Base-by-base conservation (phyloP, 2,329 filamentous ascomycete species). In the Fusarium caatingaense region DNA sequence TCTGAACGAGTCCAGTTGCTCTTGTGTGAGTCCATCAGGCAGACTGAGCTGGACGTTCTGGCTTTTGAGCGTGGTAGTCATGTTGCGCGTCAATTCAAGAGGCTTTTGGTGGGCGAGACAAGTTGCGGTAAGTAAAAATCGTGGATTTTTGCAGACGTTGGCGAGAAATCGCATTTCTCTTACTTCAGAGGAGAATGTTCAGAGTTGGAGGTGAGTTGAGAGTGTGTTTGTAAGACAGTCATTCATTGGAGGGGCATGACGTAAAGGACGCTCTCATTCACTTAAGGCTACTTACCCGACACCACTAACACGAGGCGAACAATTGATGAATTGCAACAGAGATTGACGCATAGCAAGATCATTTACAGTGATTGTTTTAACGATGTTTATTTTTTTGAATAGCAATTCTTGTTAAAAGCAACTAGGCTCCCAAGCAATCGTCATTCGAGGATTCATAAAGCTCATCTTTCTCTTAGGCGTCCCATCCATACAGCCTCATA, bases 1-100 rank as follows among this genome's bases (percentile, higher is more conserved):
- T 9, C 79, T 79, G 69, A 88, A 88, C 8, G 71, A 72, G 13
- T 81, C 75, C 3, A 88, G 76, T 56, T 85, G 80, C 0, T 84
- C 77, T 57, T 83, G 75, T 1, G 82, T 76, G 21, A 87, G 79
- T 5, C 80, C 83, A 0, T 81, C 74, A 1, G 83, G 81, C 0
- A 87, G 78, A 12, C 75, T 81, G 54, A 88, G 79, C 6, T 79
- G 76, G 54, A 86, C 74, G 57, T 78, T 69, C 28, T 80, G 72
- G 21, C 60, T 60, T 16, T 65, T 51, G 42, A 76, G 69, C 8
- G 70, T 72, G 3, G 69, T 72, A 6, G 74, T 69, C 72, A 76
- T 76, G 21, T 44, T 45, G 63, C 66, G 73, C 1, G 55, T 40
- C 6, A 49, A 44, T 12, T 53, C 28, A 7, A 21, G 28, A 23